Evolutionary conservation across 169 alveolate genomes (phyloP).

Genomic region (Cryptosporidium parvum): DNA sequence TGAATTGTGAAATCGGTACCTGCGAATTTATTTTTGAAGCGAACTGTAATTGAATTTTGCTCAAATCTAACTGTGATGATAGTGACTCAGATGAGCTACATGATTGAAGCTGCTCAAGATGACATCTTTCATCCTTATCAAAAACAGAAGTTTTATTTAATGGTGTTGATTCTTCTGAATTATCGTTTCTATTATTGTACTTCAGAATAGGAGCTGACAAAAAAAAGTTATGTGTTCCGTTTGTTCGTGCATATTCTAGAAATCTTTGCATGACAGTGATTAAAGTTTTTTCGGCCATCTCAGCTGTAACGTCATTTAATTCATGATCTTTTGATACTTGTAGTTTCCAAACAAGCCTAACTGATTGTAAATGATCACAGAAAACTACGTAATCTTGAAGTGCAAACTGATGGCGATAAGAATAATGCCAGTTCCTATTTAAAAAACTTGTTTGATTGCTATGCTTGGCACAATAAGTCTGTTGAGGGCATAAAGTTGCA

Average conservation of each 20-base stretch:
- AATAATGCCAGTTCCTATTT: slow-evolving; percentile 73
- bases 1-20: slow-evolving; percentile 23
- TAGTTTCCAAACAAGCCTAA: slow-evolving; percentile 69
- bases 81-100: slow-evolving; percentile 51
- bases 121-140: slow-evolving; percentile 34
- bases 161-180: slow-evolving; percentile 47
- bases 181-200: background rate
- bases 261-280: slow-evolving; percentile 71
- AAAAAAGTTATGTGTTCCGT: slow-evolving; percentile 41
- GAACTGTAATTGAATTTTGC: slow-evolving; percentile 39
- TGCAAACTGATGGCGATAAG: slow-evolving; percentile 73
- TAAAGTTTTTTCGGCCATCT: slow-evolving; percentile 63
- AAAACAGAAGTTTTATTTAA: background rate
- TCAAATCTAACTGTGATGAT: slow-evolving; percentile 40
- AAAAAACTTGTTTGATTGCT: slow-evolving; percentile 69
- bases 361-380: slow-evolving; percentile 69
- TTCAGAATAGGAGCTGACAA: background rate
- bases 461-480: slow-evolving; percentile 73
- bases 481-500: slow-evolving; percentile 74
- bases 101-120: slow-evolving; percentile 14
- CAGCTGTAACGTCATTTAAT: slow-evolving; percentile 45
- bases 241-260: slow-evolving; percentile 44
- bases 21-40: slow-evolving; percentile 29
- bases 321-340: slow-evolving; percentile 26
- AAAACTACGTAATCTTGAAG: slow-evolving; percentile 68